Percentiles rank a stretch among this genome's conserved stretches.
These are phyloP conservation scores for Aspergillus ostianus DNA, from an alignment of 495 filamentous ascomycete genomes.

Conservation along the genomic window DNA sequence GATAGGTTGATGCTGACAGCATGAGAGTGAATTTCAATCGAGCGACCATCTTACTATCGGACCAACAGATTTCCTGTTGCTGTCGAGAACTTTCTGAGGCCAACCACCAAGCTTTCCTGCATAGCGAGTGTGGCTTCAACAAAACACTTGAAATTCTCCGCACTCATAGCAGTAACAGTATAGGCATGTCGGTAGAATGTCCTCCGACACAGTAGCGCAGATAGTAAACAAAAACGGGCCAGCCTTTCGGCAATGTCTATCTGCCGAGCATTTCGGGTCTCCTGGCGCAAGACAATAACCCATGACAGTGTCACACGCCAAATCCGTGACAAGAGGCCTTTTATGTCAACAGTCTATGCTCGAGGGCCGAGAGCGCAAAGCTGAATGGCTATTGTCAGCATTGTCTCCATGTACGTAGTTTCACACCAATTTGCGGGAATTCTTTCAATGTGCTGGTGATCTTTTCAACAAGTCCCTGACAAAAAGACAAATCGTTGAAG, in stretches of 20 bases:
- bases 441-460: slow-evolving; percentile 30
- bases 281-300: slow-evolving; percentile 42
- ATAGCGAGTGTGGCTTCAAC: slow-evolving; percentile 37
- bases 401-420: slow-evolving; percentile 35
- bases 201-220: slow-evolving; percentile 33
- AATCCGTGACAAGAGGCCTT: slow-evolving; percentile 19
- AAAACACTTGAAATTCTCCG: slow-evolving; percentile 31
- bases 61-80: slow-evolving; percentile 35
- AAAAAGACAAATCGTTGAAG: slow-evolving; percentile 29
- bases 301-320: slow-evolving; percentile 36
- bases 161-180: slow-evolving; percentile 8
- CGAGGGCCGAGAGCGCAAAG: slow-evolving; percentile 30
- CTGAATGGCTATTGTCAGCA: slow-evolving; percentile 37
- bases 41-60: slow-evolving; percentile 47
- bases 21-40: slow-evolving; percentile 32
- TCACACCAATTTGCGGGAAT: slow-evolving; percentile 51
- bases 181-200: slow-evolving; percentile 32
- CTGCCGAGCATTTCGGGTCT: slow-evolving; percentile 41
- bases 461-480: slow-evolving; percentile 21
- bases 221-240: slow-evolving; percentile 29
- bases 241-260: slow-evolving; percentile 30
- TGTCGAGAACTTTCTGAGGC: slow-evolving; percentile 14
- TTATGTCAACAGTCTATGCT: slow-evolving; percentile 2
- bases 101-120: slow-evolving; percentile 31
- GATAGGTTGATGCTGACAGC: slow-evolving; percentile 18